Percentiles rank a stretch among this genome's conserved stretches.
Conservation (phyloP, 1,284 basidiomycete genomes). For the Ustilago tritici region DNA sequence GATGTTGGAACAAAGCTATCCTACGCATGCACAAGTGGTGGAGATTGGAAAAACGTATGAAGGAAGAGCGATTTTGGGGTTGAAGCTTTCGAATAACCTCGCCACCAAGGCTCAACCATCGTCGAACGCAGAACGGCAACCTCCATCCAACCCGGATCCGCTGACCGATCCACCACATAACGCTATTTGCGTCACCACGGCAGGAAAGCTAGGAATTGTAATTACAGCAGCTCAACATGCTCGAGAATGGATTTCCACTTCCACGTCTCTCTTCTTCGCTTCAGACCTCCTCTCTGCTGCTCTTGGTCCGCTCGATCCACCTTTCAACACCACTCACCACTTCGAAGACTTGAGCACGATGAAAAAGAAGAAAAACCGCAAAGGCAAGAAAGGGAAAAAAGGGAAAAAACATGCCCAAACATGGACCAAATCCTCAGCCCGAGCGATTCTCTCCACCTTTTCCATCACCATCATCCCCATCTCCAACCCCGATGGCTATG, state of each 20-base stretch:
- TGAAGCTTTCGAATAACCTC: slow-evolving; percentile 25
- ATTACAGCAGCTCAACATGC: slow-evolving; percentile 46
- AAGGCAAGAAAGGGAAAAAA: slow-evolving; percentile 14
- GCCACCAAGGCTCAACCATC: not conserved
- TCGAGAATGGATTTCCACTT: slow-evolving; percentile 79
- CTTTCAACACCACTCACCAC: not conserved
- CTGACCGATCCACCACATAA: slow-evolving; percentile 18
- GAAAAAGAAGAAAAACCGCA: slow-evolving; percentile 11
- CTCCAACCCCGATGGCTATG: slow-evolving; percentile 87
- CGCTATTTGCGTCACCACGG: not conserved
- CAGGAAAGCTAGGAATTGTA: slow-evolving; percentile 30
- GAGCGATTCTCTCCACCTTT: slow-evolving; percentile 74
- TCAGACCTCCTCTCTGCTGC: slow-evolving; percentile 29
- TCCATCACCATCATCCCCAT: slow-evolving; percentile 82
- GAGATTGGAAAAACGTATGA: slow-evolving; percentile 45
- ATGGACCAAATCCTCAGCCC: slow-evolving; percentile 28
- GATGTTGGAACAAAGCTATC: slow-evolving; percentile 25
- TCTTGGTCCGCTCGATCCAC: slow-evolving; percentile 6
- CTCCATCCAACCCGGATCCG: slow-evolving; percentile 11
- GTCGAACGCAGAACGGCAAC: not conserved
- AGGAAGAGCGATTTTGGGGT: slow-evolving; percentile 31
- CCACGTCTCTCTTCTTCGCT: slow-evolving; percentile 78
- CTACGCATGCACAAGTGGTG: slow-evolving; percentile 20
- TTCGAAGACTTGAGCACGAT: not conserved
- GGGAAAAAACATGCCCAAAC: slow-evolving; percentile 7